Evolutionary conservation across 371 early-diverging fungal genomes (phyloP), one percentile per base, ranked within the genome.

Genomic region (Neoconidiobolus thromboides): DNA sequence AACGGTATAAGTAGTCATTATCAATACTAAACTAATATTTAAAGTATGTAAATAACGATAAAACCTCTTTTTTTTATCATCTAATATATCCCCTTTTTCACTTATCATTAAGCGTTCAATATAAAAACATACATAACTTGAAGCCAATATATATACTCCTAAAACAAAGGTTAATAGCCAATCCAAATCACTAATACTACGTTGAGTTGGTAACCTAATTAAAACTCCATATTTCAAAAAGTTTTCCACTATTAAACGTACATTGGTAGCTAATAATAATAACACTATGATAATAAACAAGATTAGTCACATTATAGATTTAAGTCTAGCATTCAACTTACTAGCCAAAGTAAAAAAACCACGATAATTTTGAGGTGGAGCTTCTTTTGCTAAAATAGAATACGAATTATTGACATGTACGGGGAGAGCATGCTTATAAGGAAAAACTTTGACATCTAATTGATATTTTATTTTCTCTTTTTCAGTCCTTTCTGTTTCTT

Each of bases 181-280:
- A 65, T 86, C 84, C 55, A 72, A 64, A 48, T 64, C 63, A 12
- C 77, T 74, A 57, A 68, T 52, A 14, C 39, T 40, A 5, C 42
- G 62, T 26, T 26, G 26, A 43, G 12, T 26, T 39, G 65, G 62
- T 10, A 71, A 62, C 54, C 71, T 71, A 63, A 91, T 73, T 37
- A 91, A 73, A 15, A 89, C 72, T 37, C 92, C 92, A 66, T 92
- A 92, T 67, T 91, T 91, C 67, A 80, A 65, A 72, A 79, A 87
- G 68, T 92, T 92, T 61, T 91, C 92, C 61, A 92, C 78, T 50
- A 89, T 76, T 48, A 91, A 73, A 5, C 91, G 83, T 51, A 89
- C 68, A 62, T 86, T 87, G 66, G 80, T 83, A 48, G 86, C 92
- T 55, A 84, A 79, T 46, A 92, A 79, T 7, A 91, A 69, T 43